A percentile compares a stretch with the other conserved stretches of the same genome.
Evolutionary conservation across 768 basidiomycete species (phyloP).

Genomic region (Rubroboletus satanas): DNA sequence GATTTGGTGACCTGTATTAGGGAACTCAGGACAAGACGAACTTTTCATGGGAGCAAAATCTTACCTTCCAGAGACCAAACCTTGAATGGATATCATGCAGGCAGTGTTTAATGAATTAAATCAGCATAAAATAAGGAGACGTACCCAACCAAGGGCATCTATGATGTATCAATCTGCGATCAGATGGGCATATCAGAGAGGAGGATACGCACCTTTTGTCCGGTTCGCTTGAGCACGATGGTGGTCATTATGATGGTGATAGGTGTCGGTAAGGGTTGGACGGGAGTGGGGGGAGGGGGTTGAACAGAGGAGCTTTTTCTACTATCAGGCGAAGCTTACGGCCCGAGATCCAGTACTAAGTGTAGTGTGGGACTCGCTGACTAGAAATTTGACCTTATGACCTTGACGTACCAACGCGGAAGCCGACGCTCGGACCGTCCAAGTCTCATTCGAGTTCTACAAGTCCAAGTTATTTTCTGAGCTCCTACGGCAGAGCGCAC

Average conservation of each 20-base stretch:
- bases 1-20: slow-evolving; percentile 50
- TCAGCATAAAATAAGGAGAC: slow-evolving; percentile 7
- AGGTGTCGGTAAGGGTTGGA: slow-evolving; percentile 10
- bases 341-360: slow-evolving; percentile 7
- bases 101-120: background rate
- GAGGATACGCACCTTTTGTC: slow-evolving; percentile 44
- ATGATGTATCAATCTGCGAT: slow-evolving; percentile 1
- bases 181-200: background rate
- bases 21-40: background rate
- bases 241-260: slow-evolving; percentile 41
- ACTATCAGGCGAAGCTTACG: slow-evolving; percentile 2
- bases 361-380: background rate
- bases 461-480: background rate
- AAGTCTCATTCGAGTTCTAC: background rate
- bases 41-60: slow-evolving; percentile 4
- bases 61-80: slow-evolving; percentile 70
- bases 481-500: background rate
- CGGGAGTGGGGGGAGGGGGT: slow-evolving; percentile 4
- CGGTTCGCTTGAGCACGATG: slow-evolving; percentile 55
- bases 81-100: slow-evolving; percentile 31
- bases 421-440: background rate
- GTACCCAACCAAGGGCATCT: slow-evolving; percentile 74
- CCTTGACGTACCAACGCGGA: slow-evolving; percentile 23
- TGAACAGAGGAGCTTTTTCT: slow-evolving; percentile 4
- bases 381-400: slow-evolving; percentile 2